Evolutionary conservation across 2,329 filamentous ascomycete species (phyloP), one percentile per base, ranked within the genome.

Genomic region (Orbilia blumenaviensis): DNA sequence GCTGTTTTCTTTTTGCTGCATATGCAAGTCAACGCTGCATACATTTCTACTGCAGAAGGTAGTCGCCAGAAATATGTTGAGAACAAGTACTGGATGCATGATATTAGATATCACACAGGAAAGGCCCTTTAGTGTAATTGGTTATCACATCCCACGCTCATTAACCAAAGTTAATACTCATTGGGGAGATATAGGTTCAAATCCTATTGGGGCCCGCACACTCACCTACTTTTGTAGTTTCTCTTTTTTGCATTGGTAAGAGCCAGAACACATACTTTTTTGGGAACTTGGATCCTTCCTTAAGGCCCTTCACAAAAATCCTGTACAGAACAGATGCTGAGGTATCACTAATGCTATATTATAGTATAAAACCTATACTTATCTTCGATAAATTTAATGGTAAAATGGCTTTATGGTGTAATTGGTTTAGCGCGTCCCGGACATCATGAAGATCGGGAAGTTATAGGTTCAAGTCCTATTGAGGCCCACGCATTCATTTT

Each of bases 391-490:
- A n/a, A n/a, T n/a, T n/a, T n/a, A n/a, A 8, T 34, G n/a, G 42
- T 12, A 48, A 54, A 23, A 5, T 36, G 64, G 64, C 27, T 41
- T 27, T 41, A 52, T 68, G 25, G 64, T 68, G 64, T 27, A 68
- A 60, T 60, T 60, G 48, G 25, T n/a, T 34, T 58, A 29, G 64
- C 64, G 60, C 21, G 60, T 60, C 64, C 63, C 63, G 44, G 1
- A 23, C 12, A 14, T 29, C 6, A 1, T 38, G 8, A 10, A 38
- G 3, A 38, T 3, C 7, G 36, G 36, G n/a, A 12, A 16, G 41
- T 50, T 66, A 32, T 52, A 67, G 48, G 63, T 67, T 58, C 48
- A 58, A 67, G 14, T 56, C 63, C 48, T 67, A 44, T 36, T 50
- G 50, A 16, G 63, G 36, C 63, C 63, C n/a, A n/a, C n/a, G n/a